These are phyloP conservation scores for Trypanosoma platydactyli DNA, from an alignment of 208 protist species.

Conservation along the genomic window DNA sequence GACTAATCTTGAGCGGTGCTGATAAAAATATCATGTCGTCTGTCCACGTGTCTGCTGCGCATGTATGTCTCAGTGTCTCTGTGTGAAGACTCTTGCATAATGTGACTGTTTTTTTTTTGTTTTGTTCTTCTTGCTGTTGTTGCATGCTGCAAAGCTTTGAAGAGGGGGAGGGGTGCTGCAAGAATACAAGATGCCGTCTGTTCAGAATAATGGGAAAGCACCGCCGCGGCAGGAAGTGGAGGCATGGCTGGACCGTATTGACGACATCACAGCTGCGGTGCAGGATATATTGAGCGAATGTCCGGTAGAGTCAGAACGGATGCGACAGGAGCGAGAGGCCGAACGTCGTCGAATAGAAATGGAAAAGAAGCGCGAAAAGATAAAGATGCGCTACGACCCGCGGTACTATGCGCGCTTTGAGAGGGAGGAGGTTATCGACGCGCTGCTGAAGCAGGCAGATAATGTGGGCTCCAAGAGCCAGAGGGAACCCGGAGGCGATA, in stretches of 20 bases:
- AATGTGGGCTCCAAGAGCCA: not conserved
- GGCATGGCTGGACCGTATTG: slow-evolving; percentile 36
- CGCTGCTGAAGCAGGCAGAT: slow-evolving; percentile 33
- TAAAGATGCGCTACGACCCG: slow-evolving; percentile 52
- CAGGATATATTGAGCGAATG: slow-evolving; percentile 44
- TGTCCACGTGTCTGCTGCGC: too few species aligned
- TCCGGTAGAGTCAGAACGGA: slow-evolving; percentile 29
- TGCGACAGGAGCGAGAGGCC: slow-evolving; percentile 28
- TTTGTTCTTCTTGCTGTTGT: not conserved
- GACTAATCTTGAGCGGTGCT: not conserved
- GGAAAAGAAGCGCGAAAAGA: slow-evolving; percentile 16
- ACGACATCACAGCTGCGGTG: slow-evolving; percentile 39
- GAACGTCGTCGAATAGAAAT: slow-evolving; percentile 6
- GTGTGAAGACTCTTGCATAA: slow-evolving; percentile 1
- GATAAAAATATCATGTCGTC: too few species aligned
- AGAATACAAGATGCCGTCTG: slow-evolving; percentile 6
- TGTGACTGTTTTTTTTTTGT: slow-evolving; percentile 1
- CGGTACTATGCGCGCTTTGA: slow-evolving; percentile 46
- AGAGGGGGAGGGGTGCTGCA: slow-evolving; percentile 20
- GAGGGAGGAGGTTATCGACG: slow-evolving; percentile 48
- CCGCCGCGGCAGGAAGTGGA: slow-evolving; percentile 35
- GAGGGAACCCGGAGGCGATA: not conserved
- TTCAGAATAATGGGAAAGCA: not conserved
- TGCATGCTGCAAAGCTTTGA: not conserved
- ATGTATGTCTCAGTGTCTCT: not conserved